Evolutionary conservation across 441 rosid genomes (phyloP).

Genomic region (Erodium chrysanthum): DNA sequence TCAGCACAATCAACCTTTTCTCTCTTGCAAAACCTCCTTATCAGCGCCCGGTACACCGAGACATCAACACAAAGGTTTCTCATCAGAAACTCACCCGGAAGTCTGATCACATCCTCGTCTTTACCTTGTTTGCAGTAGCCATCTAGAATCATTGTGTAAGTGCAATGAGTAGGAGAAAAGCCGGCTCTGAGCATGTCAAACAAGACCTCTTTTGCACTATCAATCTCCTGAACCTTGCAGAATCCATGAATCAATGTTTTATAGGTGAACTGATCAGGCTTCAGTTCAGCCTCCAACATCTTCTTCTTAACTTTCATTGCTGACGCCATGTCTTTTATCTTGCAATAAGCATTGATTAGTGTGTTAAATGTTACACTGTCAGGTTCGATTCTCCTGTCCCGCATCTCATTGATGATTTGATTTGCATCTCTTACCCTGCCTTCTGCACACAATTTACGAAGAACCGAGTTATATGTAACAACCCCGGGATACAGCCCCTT

Average conservation of each 20-base stretch:
- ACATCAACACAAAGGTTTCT: conserved; percentile 50
- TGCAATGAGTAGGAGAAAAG: conserved; percentile 59
- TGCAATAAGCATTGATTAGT: conserved; percentile 76
- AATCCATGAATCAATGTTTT: conserved; percentile 79
- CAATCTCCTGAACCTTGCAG: conserved; percentile 58
- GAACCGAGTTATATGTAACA: conserved; percentile 65
- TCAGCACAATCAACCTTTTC: conserved; percentile 53
- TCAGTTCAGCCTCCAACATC: conserved; percentile 72
- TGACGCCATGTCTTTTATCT: conserved; percentile 65
- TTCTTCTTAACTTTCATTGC: conserved; percentile 71
- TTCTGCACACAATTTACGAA: conserved; percentile 66
- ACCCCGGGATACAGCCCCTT: conserved; percentile 62
- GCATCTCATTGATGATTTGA: conserved; percentile 67
- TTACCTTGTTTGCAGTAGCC: conserved; percentile 43
- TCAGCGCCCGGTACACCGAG: conserved; percentile 71
- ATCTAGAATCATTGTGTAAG: conserved; percentile 79
- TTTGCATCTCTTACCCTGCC: conserved; percentile 81
- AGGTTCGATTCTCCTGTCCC: conserved; percentile 56
- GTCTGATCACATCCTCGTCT: conserved; percentile 37
- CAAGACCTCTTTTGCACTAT: conserved; percentile 59
- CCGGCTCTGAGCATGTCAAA: conserved; percentile 64
- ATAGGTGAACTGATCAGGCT: conserved; percentile 52
- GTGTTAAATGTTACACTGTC: conserved; percentile 85
- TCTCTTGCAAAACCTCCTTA: conserved; percentile 67
- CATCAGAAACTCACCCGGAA: conserved; percentile 45